Base-by-base conservation (phyloP, 1,284 basidiomycete species). In the Sphagnurus paluster region DNA sequence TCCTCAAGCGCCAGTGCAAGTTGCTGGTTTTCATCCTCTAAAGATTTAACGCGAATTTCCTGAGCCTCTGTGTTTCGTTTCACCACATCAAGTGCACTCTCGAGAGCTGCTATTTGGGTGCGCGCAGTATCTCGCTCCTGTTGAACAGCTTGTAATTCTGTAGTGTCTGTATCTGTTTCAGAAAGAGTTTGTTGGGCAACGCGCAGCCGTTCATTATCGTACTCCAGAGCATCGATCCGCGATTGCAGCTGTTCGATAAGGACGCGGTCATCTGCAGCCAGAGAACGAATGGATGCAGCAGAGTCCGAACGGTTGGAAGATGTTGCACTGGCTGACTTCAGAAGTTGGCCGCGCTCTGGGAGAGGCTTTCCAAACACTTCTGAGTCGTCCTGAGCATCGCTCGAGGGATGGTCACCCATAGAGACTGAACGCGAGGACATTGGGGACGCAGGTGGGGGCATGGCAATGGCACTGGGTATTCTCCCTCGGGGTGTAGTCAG, bases 361-460 rank as follows among this genome's bases (percentile, higher is more conserved):
- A 81, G 56, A 2, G 68, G 64, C 45, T 61, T 65, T 37, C 68
- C 63, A 39, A 49, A 72, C 72, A 30, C 17, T 62, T 13, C 61
- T 54, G 24, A 48, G 56, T 46, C 46, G 10, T 34, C 23, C 2
- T 23, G 36, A 34, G 48, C 42, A 6, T 42, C 45, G n/a, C 44
- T 8, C 2, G 24, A 32, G 4, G 28, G 24, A 40, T 40, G 30
- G n/a, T 49, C 45, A 16, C 24, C 37, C 23, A 46, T 36, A 21
- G 46, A 58, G 16, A 44, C 47, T 13, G 49, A 50, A 30, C 49
- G 54, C 5, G 48, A 44, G 13, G 57, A 55, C 43, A 60, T 37
- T 13, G 84, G 84, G 10, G 84, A 84, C 0, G 80, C 70, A 11
- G 87, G 87, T 2, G 87, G 87, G 2, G 87, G 87, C 85, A 89